A percentile compares a stretch with the other conserved stretches of the same genome.
phyloP scores from a whole-genome alignment of 2,329 filamentous ascomycete species.

The Fusarium subtropicale region DNA sequence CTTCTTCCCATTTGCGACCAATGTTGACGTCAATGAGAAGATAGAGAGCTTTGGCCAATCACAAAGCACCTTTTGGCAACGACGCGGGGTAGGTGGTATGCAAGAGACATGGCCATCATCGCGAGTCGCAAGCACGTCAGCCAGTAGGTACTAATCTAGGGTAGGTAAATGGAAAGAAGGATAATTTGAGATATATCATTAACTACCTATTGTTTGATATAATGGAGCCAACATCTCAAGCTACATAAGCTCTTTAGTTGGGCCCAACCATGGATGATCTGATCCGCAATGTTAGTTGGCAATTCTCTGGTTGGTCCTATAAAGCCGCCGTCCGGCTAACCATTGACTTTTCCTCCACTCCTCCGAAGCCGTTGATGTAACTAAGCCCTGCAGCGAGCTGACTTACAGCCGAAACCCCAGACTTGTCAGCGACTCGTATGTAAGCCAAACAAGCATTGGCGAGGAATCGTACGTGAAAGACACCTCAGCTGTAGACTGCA shows the following conservation, averaged over 20 bases:
- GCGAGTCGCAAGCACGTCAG: conserved; percentile 35
- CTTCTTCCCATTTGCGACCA: conserved; percentile 13
- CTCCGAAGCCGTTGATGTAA: conserved; percentile 26
- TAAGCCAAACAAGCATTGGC: background rate
- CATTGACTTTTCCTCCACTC: conserved; percentile 25
- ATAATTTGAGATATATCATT: background rate
- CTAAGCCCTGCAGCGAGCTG: conserved; percentile 3
- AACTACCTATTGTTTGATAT: conserved; percentile 38
- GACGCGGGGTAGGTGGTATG: conserved; percentile 36
- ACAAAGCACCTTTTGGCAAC: conserved; percentile 42
- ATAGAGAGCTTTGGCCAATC: conserved; percentile 43
- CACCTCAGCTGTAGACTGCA: conserved; percentile 4
- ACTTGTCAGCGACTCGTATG: background rate
- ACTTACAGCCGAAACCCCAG: conserved; percentile 17
- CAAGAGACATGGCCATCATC: conserved; percentile 32
- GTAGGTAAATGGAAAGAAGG: conserved; percentile 2
- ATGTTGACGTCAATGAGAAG: conserved; percentile 43
- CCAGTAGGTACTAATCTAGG: conserved; percentile 17
- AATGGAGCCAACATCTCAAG: conserved; percentile 32
- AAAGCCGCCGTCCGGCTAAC: conserved; percentile 23
- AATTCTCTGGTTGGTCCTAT: background rate
- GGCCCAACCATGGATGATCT: background rate
- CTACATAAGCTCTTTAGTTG: conserved; percentile 28
- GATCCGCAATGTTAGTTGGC: conserved; percentile 21
- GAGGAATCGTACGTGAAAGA: conserved; percentile 14